phyloP scores from a whole-genome alignment of 2,329 filamentous ascomycete genomes.

The Alternaria burnsii region DNA sequence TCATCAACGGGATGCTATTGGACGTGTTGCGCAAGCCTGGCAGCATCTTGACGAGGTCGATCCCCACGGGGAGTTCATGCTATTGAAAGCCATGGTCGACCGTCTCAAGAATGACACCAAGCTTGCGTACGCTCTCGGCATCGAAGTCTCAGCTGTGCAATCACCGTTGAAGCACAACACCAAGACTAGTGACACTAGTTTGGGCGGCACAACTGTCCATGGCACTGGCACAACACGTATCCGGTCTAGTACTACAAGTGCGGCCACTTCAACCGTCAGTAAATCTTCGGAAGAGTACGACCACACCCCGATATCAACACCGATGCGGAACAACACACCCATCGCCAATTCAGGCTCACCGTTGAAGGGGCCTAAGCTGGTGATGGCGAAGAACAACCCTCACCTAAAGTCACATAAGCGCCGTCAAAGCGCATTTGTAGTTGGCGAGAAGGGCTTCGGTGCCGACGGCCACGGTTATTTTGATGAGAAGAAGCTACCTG shows the following conservation, averaged over 20 bases:
- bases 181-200: conserved; percentile 42
- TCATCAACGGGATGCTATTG: conserved; percentile 83
- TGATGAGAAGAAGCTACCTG: conserved; percentile 64
- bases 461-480: conserved; percentile 46
- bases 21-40: conserved; percentile 85
- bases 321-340: conserved; percentile 34
- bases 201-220: conserved; percentile 47
- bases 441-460: conserved; percentile 56
- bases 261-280: conserved; percentile 23
- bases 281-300: conserved; percentile 35
- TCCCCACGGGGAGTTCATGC: conserved; percentile 86
- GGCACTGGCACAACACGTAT: conserved; percentile 46
- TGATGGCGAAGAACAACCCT: conserved; percentile 83
- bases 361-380: conserved; percentile 68
- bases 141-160: conserved; percentile 39
- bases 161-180: conserved; percentile 44
- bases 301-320: conserved; percentile 28
- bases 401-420: conserved; percentile 80
- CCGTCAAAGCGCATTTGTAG: conserved; percentile 52
- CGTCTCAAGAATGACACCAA: conserved; percentile 75
- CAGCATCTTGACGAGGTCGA: conserved; percentile 84
- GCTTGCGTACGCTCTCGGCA: conserved; percentile 60
- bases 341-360: conserved; percentile 51
- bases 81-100: conserved; percentile 81
- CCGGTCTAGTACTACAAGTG: conserved; percentile 40